Conservation (phyloP, 768 basidiomycete genomes). For the Trametes cinnabarina region DNA sequence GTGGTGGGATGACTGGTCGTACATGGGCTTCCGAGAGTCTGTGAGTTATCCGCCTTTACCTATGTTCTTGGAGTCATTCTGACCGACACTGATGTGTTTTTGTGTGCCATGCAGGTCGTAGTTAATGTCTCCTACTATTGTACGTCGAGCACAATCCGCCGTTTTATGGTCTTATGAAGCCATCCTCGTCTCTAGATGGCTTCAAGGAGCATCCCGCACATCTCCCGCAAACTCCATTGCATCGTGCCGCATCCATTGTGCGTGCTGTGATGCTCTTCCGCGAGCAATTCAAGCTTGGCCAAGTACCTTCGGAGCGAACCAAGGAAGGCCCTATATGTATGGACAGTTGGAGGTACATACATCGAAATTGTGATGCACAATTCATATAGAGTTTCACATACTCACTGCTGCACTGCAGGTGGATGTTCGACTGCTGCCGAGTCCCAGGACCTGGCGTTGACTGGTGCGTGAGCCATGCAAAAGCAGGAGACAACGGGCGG, state of each 20-base stretch:
- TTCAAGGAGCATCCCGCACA: slow-evolving; percentile 67
- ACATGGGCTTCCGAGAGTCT: slow-evolving; percentile 83
- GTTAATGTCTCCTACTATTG: slow-evolving; percentile 96
- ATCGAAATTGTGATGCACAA: not conserved
- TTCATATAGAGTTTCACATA: not conserved
- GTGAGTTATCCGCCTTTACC: slow-evolving; percentile 39
- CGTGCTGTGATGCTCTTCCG: slow-evolving; percentile 75
- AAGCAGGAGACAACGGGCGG: slow-evolving; percentile 52
- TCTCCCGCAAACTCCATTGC: slow-evolving; percentile 53
- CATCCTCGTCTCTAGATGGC: slow-evolving; percentile 53
- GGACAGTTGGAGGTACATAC: slow-evolving; percentile 74
- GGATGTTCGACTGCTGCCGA: slow-evolving; percentile 92
- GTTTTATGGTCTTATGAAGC: not conserved
- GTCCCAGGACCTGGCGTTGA: slow-evolving; percentile 77
- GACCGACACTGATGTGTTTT: not conserved
- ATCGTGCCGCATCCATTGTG: slow-evolving; percentile 70
- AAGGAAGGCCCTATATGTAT: slow-evolving; percentile 77
- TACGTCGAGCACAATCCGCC: slow-evolving; percentile 27
- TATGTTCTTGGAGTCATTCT: no score
- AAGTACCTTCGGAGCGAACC: slow-evolving; percentile 60
- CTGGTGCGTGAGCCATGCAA: slow-evolving; percentile 49
- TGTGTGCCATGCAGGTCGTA: slow-evolving; percentile 50
- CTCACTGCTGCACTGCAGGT: slow-evolving; percentile 41
- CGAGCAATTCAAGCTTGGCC: slow-evolving; percentile 61
- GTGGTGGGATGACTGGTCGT: slow-evolving; percentile 91